phyloP scores from a whole-genome alignment of 1,139 yeast species.

The Eremothecium cymbalariae region DNA sequence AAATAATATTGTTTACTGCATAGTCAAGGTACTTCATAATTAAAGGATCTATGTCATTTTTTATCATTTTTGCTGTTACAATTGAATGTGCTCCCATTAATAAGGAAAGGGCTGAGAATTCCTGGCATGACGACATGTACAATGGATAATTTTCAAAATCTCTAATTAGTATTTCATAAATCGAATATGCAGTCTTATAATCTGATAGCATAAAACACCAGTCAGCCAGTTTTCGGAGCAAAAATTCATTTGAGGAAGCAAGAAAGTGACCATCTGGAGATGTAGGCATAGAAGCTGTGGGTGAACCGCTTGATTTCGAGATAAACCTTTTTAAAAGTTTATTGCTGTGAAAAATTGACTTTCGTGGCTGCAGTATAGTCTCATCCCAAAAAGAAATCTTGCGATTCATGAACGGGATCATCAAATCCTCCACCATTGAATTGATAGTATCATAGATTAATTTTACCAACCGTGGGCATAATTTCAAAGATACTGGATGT shows the following conservation, averaged over 20 bases:
- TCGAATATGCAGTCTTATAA: conserved; percentile 74
- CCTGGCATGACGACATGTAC: conserved; percentile 78
- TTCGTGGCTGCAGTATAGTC: conserved; percentile 61
- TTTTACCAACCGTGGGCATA: conserved; percentile 20
- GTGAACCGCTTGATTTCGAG: conserved; percentile 28
- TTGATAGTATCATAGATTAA: conserved; percentile 25
- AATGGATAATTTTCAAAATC: conserved; percentile 46
- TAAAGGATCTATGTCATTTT: conserved; percentile 50
- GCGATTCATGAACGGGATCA: conserved; percentile 31
- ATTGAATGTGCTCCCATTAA: conserved; percentile 62
- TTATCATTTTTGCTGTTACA: conserved; percentile 51
- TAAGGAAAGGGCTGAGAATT: conserved; percentile 72
- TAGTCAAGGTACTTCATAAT: conserved; percentile 32
- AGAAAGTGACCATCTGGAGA: conserved; percentile 56
- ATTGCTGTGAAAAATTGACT: conserved; percentile 35
- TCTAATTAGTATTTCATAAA: conserved; percentile 74
- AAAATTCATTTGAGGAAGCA: conserved; percentile 57
- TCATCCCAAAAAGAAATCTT: conserved; percentile 84
- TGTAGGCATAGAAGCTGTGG: conserved; percentile 25
- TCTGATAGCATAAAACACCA: conserved; percentile 87
- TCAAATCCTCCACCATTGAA: conserved; percentile 20
- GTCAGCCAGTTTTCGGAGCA: conserved; percentile 76
- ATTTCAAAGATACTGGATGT: conserved; percentile 8
- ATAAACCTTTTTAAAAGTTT: conserved; percentile 28
- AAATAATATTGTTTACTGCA: background rate